Conservation (phyloP, 305 asterid species). For the Fraxinus greggii region DNA sequence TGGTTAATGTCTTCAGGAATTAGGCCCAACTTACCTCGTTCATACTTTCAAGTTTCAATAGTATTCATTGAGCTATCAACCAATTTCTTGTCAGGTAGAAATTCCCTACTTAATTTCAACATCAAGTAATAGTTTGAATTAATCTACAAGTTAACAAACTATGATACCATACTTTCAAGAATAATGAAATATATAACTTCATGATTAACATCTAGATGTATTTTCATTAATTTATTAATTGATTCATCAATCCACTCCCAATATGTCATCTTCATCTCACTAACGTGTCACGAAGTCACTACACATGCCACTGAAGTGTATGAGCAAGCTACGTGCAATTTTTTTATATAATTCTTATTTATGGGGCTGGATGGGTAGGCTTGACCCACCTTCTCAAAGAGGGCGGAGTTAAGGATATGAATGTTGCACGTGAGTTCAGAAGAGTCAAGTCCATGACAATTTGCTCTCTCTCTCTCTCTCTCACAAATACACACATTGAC, state of each 20-base stretch:
- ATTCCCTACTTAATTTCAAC: neutral
- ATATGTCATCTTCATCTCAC: neutral
- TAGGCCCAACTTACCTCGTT: conserved; percentile 10
- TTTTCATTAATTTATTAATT: conserved; percentile 13
- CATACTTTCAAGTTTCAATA: conserved; percentile 9
- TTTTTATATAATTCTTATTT: neutral
- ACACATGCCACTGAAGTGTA: neutral
- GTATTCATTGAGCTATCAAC: neutral
- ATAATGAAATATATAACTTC: neutral
- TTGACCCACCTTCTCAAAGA: neutral
- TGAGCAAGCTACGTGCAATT: neutral
- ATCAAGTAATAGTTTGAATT: neutral
- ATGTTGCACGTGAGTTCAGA: neutral
- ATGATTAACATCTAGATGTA: neutral
- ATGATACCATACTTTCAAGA: neutral
- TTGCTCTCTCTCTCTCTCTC: neutral
- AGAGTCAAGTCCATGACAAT: neutral
- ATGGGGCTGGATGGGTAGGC: neutral
- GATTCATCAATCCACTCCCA: conserved; percentile 10
- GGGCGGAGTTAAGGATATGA: neutral
- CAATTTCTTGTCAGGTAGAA: neutral
- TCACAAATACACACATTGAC: neutral
- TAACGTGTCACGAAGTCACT: neutral
- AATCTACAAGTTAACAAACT: neutral
- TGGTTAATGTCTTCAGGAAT: neutral